These are phyloP conservation scores for Colletotrichum aenigma DNA, from an alignment of 2,329 filamentous ascomycete genomes.

Conservation along the genomic window DNA sequence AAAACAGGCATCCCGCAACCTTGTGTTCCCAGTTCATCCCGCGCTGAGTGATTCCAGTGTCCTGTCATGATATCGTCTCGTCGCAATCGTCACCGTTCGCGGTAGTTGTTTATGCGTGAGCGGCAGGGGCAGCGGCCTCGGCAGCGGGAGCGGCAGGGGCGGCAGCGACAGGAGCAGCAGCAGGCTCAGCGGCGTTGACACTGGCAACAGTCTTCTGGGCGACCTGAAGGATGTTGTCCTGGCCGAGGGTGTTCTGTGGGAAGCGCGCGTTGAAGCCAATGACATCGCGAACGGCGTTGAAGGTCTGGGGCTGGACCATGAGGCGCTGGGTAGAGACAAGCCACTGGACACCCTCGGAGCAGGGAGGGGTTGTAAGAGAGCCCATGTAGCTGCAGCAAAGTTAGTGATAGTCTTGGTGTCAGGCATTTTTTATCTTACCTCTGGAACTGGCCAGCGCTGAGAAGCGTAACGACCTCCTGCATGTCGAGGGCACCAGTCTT, in stretches of 20 bases:
- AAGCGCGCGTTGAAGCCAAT: conserved; percentile 54
- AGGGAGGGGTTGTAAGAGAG: conserved; percentile 55
- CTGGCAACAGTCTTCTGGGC: conserved; percentile 3
- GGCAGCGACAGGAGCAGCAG: not conserved
- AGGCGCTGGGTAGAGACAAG: conserved; percentile 49
- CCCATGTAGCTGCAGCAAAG: conserved; percentile 40
- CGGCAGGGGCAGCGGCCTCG: not conserved
- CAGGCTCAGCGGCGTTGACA: not conserved
- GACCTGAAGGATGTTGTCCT: conserved; percentile 39
- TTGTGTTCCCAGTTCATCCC: not conserved
- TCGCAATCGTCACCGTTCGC: not conserved
- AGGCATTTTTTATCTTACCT: conserved; percentile 26
- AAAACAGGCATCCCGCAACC: not conserved
- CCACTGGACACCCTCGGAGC: conserved; percentile 52
- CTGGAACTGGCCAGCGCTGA: conserved; percentile 42
- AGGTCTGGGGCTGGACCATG: conserved; percentile 39
- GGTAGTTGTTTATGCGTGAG: not conserved
- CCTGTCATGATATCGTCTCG: not conserved
- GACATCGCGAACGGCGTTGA: conserved; percentile 41
- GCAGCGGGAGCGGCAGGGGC: not conserved
- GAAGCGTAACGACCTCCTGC: conserved; percentile 42
- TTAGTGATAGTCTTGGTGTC: not conserved
- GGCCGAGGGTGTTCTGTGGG: conserved; percentile 45
- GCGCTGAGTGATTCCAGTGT: not conserved
- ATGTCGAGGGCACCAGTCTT: conserved; percentile 46